phyloP scores from a whole-genome alignment of 805 yeast genomes.

The Zygotorulaspora sp. region DNA sequence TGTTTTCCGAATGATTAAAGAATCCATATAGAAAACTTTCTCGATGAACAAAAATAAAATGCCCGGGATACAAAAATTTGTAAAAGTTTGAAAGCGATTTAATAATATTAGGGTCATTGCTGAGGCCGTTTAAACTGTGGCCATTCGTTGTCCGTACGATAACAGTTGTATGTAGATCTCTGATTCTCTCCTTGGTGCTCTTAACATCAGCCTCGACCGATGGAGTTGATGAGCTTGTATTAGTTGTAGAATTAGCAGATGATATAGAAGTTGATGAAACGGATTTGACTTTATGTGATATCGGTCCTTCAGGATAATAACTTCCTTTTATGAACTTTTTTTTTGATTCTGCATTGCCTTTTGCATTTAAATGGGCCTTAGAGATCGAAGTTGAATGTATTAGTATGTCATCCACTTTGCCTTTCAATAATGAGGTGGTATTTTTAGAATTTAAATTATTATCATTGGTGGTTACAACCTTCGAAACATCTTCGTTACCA shows the following conservation, averaged over 20 bases:
- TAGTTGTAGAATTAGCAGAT: constrained; percentile 12
- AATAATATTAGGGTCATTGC: constrained; percentile 30
- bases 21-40: constrained; percentile 60
- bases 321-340: constrained; percentile 31
- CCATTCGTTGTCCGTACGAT: constrained; percentile 24
- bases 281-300: constrained; percentile 18
- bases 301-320: constrained; percentile 35
- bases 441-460: background rate
- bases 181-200: constrained; percentile 27
- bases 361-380: background rate
- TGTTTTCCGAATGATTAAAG: constrained; percentile 48
- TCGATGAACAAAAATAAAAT: constrained; percentile 56
- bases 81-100: constrained; percentile 41
- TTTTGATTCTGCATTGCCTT: constrained; percentile 10
- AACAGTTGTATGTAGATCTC: constrained; percentile 33
- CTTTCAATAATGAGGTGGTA: background rate
- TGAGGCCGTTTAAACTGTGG: constrained; percentile 20
- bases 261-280: constrained; percentile 12
- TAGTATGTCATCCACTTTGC: background rate
- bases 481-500: background rate
- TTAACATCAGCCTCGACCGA: constrained; percentile 3
- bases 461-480: background rate
- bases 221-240: constrained; percentile 9
- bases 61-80: constrained; percentile 63
- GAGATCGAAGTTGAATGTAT: background rate